A percentile compares a stretch with the other conserved stretches of the same genome.
Evolutionary conservation across 2,329 filamentous ascomycete species (phyloP).

Genomic region (Trichophyton rubrum): DNA sequence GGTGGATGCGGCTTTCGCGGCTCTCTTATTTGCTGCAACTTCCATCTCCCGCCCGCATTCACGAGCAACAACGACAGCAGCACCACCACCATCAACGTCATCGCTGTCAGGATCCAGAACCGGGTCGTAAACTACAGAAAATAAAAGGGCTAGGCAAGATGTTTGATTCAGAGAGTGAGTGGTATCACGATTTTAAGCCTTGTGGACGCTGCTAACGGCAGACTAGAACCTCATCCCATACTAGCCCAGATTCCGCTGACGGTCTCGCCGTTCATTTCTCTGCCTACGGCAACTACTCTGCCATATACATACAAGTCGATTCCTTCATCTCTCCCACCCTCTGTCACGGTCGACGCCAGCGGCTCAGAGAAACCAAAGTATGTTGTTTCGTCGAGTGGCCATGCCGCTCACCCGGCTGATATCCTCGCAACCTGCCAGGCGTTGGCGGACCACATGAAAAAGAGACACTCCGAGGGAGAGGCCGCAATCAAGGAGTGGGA

Average conservation of each 20-base stretch:
- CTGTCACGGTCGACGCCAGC: constrained; percentile 43
- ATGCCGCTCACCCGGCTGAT: constrained; percentile 74
- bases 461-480: constrained; percentile 56
- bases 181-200: background rate
- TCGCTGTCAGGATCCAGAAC: too few species aligned
- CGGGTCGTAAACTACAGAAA: too few species aligned
- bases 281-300: constrained; percentile 79
- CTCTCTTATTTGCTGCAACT: background rate
- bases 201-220: constrained; percentile 2
- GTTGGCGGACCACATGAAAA: constrained; percentile 61
- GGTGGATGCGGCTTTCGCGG: background rate
- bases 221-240: constrained; percentile 65
- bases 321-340: constrained; percentile 71
- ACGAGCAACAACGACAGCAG: background rate
- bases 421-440: constrained; percentile 72
- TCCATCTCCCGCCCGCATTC: background rate
- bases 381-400: constrained; percentile 63
- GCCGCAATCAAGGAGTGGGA: constrained; percentile 58
- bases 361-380: constrained; percentile 49
- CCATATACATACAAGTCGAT: constrained; percentile 92
- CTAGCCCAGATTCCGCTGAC: constrained; percentile 87
- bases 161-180: constrained; percentile 36
- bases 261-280: constrained; percentile 83
- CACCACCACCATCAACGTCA: background rate
- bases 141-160: constrained; percentile 18